These are phyloP conservation scores for Xylariaceae sp. DNA, from an alignment of 2,329 filamentous ascomycete genomes.

Conservation along the genomic window DNA sequence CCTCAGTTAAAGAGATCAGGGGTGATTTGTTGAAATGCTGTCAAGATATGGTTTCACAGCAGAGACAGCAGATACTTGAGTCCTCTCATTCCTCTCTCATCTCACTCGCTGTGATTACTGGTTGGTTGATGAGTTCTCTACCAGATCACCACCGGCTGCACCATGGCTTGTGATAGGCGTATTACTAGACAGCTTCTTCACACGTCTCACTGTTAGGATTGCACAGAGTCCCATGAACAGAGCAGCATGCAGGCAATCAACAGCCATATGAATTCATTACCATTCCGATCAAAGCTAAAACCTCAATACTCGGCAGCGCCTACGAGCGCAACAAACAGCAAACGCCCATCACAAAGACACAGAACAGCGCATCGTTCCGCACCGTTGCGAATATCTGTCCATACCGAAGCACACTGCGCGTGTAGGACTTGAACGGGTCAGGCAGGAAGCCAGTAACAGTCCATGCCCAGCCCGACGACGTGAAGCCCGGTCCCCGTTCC, in stretches of 20 bases:
- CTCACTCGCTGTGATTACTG: too few species aligned
- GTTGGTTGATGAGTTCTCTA: too few species aligned
- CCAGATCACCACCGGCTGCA: too few species aligned
- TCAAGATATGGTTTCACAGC: too few species aligned
- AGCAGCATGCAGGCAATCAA: background rate
- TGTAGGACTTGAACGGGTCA: conserved; percentile 55
- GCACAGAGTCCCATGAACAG: background rate
- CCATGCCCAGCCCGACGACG: conserved; percentile 57
- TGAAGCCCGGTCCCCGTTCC: conserved; percentile 47
- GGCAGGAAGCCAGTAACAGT: conserved; percentile 62
- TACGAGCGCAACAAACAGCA: conserved; percentile 42
- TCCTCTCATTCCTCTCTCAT: too few species aligned
- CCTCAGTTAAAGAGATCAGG: too few species aligned
- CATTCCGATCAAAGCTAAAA: background rate
- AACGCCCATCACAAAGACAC: conserved; percentile 68
- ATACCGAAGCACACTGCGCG: conserved; percentile 59
- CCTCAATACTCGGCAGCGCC: background rate
- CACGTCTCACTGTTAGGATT: background rate
- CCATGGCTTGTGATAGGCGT: too few species aligned
- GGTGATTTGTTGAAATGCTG: too few species aligned
- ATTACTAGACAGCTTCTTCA: too few species aligned
- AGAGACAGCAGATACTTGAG: too few species aligned
- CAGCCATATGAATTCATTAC: background rate
- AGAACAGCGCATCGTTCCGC: conserved; percentile 66
- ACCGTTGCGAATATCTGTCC: conserved; percentile 67